Evolutionary conservation across 306 rosid genomes (phyloP).

Genomic region (Cicer yamashitae): DNA sequence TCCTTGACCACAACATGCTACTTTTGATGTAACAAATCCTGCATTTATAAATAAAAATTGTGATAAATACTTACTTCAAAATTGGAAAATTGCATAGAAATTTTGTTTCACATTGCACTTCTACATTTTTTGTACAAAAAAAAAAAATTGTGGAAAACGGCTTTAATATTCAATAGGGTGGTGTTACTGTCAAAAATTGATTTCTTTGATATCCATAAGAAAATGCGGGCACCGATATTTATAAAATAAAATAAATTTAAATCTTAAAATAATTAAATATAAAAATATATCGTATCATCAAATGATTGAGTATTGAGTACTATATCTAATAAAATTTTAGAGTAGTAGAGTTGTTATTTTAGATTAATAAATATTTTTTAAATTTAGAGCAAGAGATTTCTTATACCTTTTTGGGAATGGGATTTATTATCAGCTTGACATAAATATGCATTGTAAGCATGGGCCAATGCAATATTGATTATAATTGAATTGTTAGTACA

Average conservation of each 20-base stretch:
- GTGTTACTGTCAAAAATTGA: neutral
- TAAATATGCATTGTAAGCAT: neutral
- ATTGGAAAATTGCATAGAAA: neutral
- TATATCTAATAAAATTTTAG: too few species aligned
- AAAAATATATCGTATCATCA: too few species aligned
- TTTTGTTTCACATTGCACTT: neutral
- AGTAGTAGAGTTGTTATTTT: neutral
- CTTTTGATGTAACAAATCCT: conserved; percentile 60
- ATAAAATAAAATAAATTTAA: too few species aligned
- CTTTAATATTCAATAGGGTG: neutral
- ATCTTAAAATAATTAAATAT: too few species aligned
- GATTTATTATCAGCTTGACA: too few species aligned
- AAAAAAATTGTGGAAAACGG: neutral
- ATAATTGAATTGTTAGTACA: neutral
- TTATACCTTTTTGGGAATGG: too few species aligned
- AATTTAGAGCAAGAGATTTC: too few species aligned
- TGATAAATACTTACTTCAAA: neutral
- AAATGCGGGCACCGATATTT: too few species aligned
- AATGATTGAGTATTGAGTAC: too few species aligned
- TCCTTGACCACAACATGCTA: conserved; percentile 68
- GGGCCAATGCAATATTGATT: neutral
- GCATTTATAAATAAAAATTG: neutral
- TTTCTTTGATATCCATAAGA: neutral
- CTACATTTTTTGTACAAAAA: neutral
- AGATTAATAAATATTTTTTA: neutral